A percentile compares a stretch with the other conserved stretches of the same genome.
phyloP scores from a whole-genome alignment of 768 basidiomycete species.

The Tricholoma hemisulphureum region DNA sequence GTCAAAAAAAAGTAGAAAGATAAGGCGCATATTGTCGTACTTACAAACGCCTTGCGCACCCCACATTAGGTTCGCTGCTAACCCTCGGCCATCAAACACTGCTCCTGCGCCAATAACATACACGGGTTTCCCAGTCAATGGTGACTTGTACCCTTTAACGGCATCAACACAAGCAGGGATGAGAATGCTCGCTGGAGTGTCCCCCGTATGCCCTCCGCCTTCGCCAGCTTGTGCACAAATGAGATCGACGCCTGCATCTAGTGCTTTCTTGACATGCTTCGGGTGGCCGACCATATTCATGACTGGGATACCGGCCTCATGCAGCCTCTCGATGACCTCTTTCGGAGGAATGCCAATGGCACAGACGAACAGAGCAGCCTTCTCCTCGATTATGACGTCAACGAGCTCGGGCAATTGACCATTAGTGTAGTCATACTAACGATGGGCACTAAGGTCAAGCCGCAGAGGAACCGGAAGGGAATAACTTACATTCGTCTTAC shows the following conservation, averaged over 20 bases:
- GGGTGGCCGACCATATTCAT: conserved; percentile 99
- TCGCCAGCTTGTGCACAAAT: conserved; percentile 95
- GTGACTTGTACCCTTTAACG: conserved; percentile 71
- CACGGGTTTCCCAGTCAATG: conserved; percentile 79
- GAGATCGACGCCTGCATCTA: conserved; percentile 83
- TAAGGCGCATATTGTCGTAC: conserved; percentile 26
- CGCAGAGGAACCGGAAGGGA: not conserved
- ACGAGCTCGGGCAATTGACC: conserved; percentile 82
- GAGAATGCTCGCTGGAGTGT: conserved; percentile 78
- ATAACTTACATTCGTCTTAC: conserved; percentile 80
- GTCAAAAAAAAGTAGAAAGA: not conserved
- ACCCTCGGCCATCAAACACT: conserved; percentile 82
- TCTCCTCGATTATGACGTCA: conserved; percentile 91
- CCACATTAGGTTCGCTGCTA: conserved; percentile 86
- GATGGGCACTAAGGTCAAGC: not conserved
- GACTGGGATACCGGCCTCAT: conserved; percentile 79
- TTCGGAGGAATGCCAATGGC: conserved; percentile 87
- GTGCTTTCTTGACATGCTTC: conserved; percentile 79
- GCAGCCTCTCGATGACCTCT: conserved; percentile 75
- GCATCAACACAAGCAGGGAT: conserved; percentile 90
- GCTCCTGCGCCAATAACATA: conserved; percentile 92
- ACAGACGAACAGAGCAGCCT: conserved; percentile 84
- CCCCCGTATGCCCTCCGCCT: conserved; percentile 87
- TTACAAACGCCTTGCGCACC: conserved; percentile 86
- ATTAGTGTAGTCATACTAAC: conserved; percentile 83